These are phyloP conservation scores for Thymus mandschuricus DNA, from an alignment of 257 asterid genomes.

Conservation along the genomic window DNA sequence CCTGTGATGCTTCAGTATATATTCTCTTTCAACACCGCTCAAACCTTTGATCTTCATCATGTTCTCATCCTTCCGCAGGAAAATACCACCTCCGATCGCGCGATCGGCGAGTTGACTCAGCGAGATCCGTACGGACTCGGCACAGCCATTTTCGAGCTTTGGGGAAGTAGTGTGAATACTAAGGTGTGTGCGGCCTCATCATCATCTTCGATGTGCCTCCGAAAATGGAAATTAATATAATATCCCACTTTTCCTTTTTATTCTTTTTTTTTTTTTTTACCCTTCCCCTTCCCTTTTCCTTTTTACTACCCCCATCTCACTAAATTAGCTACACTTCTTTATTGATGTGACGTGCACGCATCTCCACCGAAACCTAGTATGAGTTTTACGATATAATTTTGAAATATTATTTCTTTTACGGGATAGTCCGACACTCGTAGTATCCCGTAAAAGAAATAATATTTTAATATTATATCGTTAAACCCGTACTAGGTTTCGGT, in stretches of 20 bases:
- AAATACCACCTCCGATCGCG: conserved; percentile 28
- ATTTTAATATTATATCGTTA: too few relatives aligned
- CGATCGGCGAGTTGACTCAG: conserved; percentile 35
- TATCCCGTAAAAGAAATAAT: too few relatives aligned
- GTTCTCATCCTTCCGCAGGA: not conserved
- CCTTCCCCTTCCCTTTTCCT: too few relatives aligned
- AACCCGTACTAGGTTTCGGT: too few relatives aligned
- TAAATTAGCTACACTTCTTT: too few relatives aligned
- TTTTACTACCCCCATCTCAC: too few relatives aligned
- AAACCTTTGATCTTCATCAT: conserved; percentile 51
- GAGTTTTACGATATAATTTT: too few relatives aligned
- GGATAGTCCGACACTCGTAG: too few relatives aligned
- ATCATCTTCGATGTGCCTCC: conserved; percentile 24
- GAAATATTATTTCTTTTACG: too few relatives aligned
- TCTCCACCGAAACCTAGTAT: too few relatives aligned
- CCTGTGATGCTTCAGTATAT: conserved; percentile 57
- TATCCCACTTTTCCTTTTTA: not conserved
- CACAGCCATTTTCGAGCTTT: conserved; percentile 29
- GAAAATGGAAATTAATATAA: conserved; percentile 13
- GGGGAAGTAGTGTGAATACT: conserved; percentile 26
- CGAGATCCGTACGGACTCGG: conserved; percentile 26
- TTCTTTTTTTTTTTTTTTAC: not conserved
- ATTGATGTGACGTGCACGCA: too few relatives aligned
- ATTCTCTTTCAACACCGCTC: conserved; percentile 53
- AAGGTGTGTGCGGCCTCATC: conserved; percentile 35